Conservation (phyloP, 768 basidiomycete species). For the Boletus sp. region DNA sequence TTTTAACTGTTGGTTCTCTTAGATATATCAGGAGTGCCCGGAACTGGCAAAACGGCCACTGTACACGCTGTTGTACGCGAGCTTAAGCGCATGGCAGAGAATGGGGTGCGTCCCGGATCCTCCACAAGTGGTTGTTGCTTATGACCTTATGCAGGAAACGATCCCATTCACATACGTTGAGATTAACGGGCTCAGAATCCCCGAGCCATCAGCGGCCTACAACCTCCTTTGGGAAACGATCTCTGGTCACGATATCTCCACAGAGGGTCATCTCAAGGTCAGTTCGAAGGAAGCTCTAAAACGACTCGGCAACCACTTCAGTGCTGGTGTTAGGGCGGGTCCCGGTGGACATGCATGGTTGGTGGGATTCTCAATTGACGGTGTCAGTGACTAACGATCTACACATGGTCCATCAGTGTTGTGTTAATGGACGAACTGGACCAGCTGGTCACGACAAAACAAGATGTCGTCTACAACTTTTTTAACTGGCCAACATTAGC, state of each 20-base stretch:
- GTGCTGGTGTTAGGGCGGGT: slow-evolving; percentile 57
- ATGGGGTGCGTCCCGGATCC: slow-evolving; percentile 50
- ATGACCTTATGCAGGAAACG: slow-evolving; percentile 59
- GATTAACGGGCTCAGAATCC: slow-evolving; percentile 93
- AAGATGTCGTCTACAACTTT: slow-evolving; percentile 99
- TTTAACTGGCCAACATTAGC: slow-evolving; percentile 98
- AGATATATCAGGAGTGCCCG: slow-evolving; percentile 99
- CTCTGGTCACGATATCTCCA: slow-evolving; percentile 69
- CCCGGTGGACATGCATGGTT: slow-evolving; percentile 90
- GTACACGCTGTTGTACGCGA: slow-evolving; percentile 92
- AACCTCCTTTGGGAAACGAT: slow-evolving; percentile 89
- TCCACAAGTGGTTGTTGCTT: background rate
- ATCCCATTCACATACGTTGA: slow-evolving; percentile 96
- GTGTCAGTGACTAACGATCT: background rate
- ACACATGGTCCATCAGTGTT: slow-evolving; percentile 51
- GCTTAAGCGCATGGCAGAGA: slow-evolving; percentile 83
- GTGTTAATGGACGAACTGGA: slow-evolving; percentile 99
- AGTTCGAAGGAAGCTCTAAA: slow-evolving; percentile 82
- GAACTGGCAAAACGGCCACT: slow-evolving; percentile 98
- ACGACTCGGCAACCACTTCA: slow-evolving; percentile 76
- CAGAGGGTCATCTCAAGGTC: slow-evolving; percentile 62
- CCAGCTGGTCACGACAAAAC: slow-evolving; percentile 92
- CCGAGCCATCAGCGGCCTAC: slow-evolving; percentile 92
- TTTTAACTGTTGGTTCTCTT: slow-evolving; percentile 2
- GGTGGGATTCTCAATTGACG: slow-evolving; percentile 25